Conservation (phyloP, 2,329 filamentous ascomycete species). For the Fusarium camptoceras region DNA sequence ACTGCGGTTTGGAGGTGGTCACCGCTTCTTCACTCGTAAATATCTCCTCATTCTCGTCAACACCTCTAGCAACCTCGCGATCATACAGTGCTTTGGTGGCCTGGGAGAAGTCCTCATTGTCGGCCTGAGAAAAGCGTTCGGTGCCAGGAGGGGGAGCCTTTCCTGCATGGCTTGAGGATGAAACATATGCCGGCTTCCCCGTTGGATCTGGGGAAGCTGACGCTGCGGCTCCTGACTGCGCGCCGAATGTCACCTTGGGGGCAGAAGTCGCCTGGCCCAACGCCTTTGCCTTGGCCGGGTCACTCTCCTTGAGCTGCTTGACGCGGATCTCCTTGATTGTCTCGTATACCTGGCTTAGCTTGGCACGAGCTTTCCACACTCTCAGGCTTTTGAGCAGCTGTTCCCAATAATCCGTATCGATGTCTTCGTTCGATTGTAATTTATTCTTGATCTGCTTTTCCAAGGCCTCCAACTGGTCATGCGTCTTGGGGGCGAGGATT, state of each 20-base stretch:
- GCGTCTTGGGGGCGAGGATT: conserved; percentile 84
- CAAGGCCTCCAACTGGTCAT: conserved; percentile 85
- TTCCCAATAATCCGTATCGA: conserved; percentile 98
- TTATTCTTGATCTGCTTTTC: conserved; percentile 90
- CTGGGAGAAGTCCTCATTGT: conserved; percentile 84
- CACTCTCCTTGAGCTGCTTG: conserved; percentile 72
- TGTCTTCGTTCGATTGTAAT: conserved; percentile 86
- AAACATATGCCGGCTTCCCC: conserved; percentile 22
- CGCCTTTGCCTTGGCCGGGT: conserved; percentile 71
- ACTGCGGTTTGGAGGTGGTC: conserved; percentile 71
- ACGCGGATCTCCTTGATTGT: conserved; percentile 78
- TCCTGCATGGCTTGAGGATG: conserved; percentile 45
- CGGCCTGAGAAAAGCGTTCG: conserved; percentile 75
- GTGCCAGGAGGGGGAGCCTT: conserved; percentile 64
- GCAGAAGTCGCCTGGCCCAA: conserved; percentile 27
- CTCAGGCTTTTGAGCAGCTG: conserved; percentile 86
- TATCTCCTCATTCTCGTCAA: conserved; percentile 95
- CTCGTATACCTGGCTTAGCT: conserved; percentile 81
- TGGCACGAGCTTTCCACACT: conserved; percentile 92
- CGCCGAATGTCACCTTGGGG: conserved; percentile 6
- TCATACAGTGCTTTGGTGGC: conserved; percentile 92
- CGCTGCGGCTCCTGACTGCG: conserved; percentile 5
- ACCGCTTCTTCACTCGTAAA: conserved; percentile 89
- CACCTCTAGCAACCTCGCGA: conserved; percentile 88
- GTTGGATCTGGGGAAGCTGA: conserved; percentile 18